Evolutionary conservation across 345 rosid genomes (phyloP).

Genomic region (Populus euphratica): DNA sequence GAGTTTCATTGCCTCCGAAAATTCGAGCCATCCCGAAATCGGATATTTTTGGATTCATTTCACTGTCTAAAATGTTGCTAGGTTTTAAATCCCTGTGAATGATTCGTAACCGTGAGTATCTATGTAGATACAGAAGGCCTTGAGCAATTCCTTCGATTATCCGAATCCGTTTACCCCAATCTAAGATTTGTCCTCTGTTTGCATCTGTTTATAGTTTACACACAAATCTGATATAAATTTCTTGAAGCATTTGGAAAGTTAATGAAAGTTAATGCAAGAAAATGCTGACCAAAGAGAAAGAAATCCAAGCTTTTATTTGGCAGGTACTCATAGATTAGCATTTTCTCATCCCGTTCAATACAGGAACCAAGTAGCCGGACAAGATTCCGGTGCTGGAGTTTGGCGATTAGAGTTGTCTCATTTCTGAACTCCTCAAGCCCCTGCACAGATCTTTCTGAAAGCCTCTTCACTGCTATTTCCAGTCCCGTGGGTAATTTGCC

Average conservation of each 20-base stretch:
- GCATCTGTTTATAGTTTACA: background rate
- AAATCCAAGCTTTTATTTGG: background rate
- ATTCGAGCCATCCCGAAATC: too few species aligned
- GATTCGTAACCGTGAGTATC: background rate
- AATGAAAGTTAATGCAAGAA: background rate
- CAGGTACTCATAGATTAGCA: background rate
- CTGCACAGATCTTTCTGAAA: too few species aligned
- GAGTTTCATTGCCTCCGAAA: too few species aligned
- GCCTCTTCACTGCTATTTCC: too few species aligned
- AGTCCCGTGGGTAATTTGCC: too few species aligned
- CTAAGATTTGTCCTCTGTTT: background rate
- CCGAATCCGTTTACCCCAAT: background rate
- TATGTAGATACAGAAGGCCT: background rate
- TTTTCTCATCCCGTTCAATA: background rate
- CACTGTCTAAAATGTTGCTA: too few species aligned
- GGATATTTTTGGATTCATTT: too few species aligned
- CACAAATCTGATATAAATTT: background rate
- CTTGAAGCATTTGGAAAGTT: background rate
- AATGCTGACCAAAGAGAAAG: background rate
- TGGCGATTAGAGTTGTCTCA: too few species aligned
- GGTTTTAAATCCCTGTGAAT: too few species aligned
- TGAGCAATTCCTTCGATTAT: background rate
- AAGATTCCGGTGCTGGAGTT: too few species aligned
- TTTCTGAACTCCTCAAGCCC: too few species aligned
- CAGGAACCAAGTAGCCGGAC: too few species aligned